phyloP scores from a whole-genome alignment of 2,329 filamentous ascomycete genomes.

The Pseudogymnoascus destructans region DNA sequence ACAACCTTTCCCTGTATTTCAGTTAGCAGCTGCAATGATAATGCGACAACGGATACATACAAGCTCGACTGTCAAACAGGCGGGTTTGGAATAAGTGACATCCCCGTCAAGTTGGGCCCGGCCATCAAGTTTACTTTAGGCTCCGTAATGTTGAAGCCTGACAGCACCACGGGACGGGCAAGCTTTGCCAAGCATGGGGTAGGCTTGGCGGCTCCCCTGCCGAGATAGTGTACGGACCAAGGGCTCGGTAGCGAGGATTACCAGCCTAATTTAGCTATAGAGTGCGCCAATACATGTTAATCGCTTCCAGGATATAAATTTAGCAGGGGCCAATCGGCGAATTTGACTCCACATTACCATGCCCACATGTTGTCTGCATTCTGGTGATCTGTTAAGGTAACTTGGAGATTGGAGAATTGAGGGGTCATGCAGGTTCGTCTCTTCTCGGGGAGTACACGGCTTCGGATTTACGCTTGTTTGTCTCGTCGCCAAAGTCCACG shows the following conservation, averaged over 20 bases:
- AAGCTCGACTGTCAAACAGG: constrained; percentile 42
- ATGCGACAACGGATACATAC: constrained; percentile 19
- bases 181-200: background rate
- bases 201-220: background rate
- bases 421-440: background rate
- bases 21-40: background rate
- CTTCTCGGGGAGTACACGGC: background rate
- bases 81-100: constrained; percentile 45
- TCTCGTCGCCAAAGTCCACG: background rate
- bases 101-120: constrained; percentile 39
- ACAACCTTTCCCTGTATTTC: constrained; percentile 39
- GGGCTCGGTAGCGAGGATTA: background rate
- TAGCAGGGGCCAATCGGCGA: background rate
- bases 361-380: background rate
- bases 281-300: background rate
- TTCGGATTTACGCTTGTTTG: background rate
- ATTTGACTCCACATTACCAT: background rate
- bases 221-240: background rate
- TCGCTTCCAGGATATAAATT: background rate
- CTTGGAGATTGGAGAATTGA: constrained; percentile 2
- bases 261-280: background rate
- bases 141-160: constrained; percentile 35
- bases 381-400: background rate
- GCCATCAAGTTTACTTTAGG: constrained; percentile 32
- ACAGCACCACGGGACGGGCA: background rate